phyloP scores from a whole-genome alignment of 2,329 filamentous ascomycete species.

The Aureobasidium sp. region DNA sequence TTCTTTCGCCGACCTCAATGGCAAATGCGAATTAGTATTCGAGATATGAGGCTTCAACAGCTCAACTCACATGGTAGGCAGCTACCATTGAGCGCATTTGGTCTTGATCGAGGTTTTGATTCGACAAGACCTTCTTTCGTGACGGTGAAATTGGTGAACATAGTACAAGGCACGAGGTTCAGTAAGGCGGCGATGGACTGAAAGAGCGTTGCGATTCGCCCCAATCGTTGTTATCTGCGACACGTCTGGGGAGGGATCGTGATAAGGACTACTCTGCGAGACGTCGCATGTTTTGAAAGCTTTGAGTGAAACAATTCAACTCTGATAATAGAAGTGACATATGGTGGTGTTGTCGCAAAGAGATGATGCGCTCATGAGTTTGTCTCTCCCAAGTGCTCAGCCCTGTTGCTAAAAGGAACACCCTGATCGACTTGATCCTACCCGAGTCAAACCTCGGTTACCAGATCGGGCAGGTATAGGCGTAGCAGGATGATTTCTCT shows the following conservation, averaged over 20 bases:
- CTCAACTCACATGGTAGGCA: constrained; percentile 21
- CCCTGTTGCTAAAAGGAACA: not conserved
- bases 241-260: not conserved
- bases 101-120: constrained; percentile 7
- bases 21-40: not conserved
- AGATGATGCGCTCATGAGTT: too few relatives aligned
- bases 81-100: constrained; percentile 11
- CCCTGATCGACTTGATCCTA: not conserved
- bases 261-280: too few relatives aligned
- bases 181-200: not conserved
- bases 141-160: constrained; percentile 20
- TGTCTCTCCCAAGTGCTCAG: too few relatives aligned
- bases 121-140: constrained; percentile 15
- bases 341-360: too few relatives aligned
- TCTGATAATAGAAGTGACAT: too few relatives aligned
- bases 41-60: not conserved
- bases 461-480: not conserved
- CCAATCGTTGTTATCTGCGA: not conserved
- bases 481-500: too few relatives aligned
- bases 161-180: not conserved
- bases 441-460: constrained; percentile 5
- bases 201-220: not conserved
- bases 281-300: too few relatives aligned
- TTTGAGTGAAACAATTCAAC: too few relatives aligned
- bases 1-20: constrained; percentile 21